Conservation (phyloP, 768 basidiomycete genomes). For the Boletus fagicola region DNA sequence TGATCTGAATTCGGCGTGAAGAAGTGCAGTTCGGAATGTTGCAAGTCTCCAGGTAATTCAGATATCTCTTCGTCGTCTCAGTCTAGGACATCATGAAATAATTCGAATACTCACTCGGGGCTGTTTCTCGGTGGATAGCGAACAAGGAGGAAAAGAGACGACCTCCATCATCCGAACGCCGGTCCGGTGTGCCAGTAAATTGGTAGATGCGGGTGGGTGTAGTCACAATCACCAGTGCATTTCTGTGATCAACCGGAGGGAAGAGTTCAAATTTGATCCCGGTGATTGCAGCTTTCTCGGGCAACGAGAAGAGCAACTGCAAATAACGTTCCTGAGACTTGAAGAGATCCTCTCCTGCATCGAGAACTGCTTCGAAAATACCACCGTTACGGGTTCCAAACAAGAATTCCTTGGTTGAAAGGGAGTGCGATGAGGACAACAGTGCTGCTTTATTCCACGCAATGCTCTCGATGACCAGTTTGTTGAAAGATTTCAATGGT, state of each 20-base stretch:
- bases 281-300: conserved; percentile 79
- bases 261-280: conserved; percentile 83
- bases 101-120: conserved; percentile 65
- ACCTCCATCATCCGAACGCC: conserved; percentile 69
- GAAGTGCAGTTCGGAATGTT: conserved; percentile 77
- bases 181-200: conserved; percentile 69
- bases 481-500: conserved; percentile 69
- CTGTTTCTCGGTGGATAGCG: conserved; percentile 65
- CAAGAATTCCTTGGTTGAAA: conserved; percentile 80
- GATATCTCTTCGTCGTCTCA: conserved; percentile 66
- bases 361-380: conserved; percentile 85
- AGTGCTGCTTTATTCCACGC: conserved; percentile 83
- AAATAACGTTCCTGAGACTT: conserved; percentile 83
- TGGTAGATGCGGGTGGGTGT: conserved; percentile 91
- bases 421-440: conserved; percentile 61
- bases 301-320: conserved; percentile 69
- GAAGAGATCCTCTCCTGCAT: conserved; percentile 90
- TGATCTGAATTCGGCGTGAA: conserved; percentile 71
- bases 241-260: conserved; percentile 60
- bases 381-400: conserved; percentile 83
- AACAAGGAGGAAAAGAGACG: conserved; percentile 77
- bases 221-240: conserved; percentile 71
- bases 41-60: conserved; percentile 79
- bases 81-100: conserved; percentile 5
- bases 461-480: conserved; percentile 85